Conservation (phyloP, 2,329 filamentous ascomycete species). For the Claviceps arundinis region DNA sequence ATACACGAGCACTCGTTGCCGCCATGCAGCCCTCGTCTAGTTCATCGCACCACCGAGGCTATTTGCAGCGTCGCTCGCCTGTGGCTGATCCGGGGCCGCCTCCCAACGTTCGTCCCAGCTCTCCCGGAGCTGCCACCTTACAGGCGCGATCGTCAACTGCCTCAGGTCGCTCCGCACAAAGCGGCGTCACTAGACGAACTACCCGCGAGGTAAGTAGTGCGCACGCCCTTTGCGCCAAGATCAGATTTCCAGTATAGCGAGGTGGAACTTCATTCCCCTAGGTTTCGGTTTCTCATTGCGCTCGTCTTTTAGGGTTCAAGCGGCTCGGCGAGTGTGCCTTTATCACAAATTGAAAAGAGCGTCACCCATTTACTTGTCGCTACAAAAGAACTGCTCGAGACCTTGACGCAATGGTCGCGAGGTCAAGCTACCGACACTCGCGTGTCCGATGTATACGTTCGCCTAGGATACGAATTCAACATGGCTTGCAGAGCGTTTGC, state of each 20-base stretch:
- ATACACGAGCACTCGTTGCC: not conserved
- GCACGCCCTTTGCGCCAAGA: conserved; percentile 1
- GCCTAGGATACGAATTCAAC: conserved; percentile 97
- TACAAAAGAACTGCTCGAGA: conserved; percentile 95
- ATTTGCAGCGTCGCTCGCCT: conserved; percentile 49
- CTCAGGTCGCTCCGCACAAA: conserved; percentile 49
- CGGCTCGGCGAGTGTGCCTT: conserved; percentile 48
- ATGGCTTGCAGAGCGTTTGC: conserved; percentile 95
- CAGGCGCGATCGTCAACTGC: conserved; percentile 52
- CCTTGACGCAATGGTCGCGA: conserved; percentile 93
- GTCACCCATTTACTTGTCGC: conserved; percentile 95
- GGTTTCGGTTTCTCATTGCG: not conserved
- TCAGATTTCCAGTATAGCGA: not conserved
- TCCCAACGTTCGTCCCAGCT: conserved; percentile 45
- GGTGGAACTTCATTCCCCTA: not conserved
- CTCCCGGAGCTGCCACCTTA: conserved; percentile 41
- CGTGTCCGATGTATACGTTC: conserved; percentile 96
- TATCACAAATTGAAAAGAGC: conserved; percentile 98
- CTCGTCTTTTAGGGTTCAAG: conserved; percentile 30
- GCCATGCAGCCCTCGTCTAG: conserved; percentile 36
- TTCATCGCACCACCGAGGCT: conserved; percentile 37
- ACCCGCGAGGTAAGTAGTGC: conserved; percentile 21
- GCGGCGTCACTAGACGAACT: conserved; percentile 16
- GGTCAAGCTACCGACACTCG: conserved; percentile 83
- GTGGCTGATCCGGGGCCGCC: conserved; percentile 46